These are phyloP conservation scores for Agroathelia rolfsii DNA, from an alignment of 1,284 basidiomycete species.

Conservation along the genomic window DNA sequence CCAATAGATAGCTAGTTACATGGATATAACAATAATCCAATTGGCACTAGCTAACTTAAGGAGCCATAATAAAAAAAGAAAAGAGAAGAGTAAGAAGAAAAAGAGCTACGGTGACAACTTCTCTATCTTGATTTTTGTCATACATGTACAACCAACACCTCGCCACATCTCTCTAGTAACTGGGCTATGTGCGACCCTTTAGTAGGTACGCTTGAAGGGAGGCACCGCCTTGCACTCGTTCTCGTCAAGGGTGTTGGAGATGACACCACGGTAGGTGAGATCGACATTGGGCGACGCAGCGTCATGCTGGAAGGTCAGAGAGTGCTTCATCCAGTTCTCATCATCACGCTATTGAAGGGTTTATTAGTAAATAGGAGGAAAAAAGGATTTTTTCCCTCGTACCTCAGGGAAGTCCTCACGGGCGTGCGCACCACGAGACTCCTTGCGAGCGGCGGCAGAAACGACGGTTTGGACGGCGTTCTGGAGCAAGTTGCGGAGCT, in stretches of 20 bases:
- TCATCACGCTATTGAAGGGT: constrained; percentile 62
- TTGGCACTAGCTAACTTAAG: too few species aligned
- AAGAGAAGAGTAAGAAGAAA: too few species aligned
- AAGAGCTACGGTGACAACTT: too few species aligned
- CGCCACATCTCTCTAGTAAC: not conserved
- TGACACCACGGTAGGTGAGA: constrained; percentile 85
- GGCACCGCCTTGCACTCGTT: constrained; percentile 89
- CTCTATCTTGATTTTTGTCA: constrained; percentile 1
- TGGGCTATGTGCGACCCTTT: constrained; percentile 16
- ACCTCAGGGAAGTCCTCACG: constrained; percentile 93
- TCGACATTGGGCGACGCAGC: constrained; percentile 71
- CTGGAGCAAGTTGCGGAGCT: constrained; percentile 93
- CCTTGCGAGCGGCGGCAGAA: constrained; percentile 91
- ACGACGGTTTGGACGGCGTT: constrained; percentile 95
- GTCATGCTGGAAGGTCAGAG: constrained; percentile 80
- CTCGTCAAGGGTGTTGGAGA: constrained; percentile 83
- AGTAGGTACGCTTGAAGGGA: constrained; percentile 84
- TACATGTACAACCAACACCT: not conserved
- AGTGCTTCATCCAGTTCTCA: constrained; percentile 90
- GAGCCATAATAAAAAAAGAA: too few species aligned
- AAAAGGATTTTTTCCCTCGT: too few species aligned
- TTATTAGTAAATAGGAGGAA: constrained; percentile 2
- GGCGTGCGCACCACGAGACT: constrained; percentile 95
- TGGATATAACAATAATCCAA: too few species aligned
- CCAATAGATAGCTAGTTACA: too few species aligned